A percentile compares a stretch with the other conserved stretches of the same genome.
Evolutionary conservation across 345 rosid species (phyloP).

Genomic region (Salix purpurea): DNA sequence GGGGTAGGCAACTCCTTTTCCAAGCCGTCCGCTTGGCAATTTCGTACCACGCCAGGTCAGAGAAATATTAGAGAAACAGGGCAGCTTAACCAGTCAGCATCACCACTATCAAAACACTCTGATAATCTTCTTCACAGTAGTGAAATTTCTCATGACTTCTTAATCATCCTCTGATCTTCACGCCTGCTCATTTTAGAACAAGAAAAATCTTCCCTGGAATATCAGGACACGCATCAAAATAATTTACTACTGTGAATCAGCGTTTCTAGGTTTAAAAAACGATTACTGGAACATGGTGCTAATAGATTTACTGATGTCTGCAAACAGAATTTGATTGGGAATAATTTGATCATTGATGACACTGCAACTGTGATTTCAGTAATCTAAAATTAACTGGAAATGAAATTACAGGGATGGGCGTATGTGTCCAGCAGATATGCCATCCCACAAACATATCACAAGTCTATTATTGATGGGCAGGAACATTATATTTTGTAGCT

Average conservation of each 20-base stretch:
- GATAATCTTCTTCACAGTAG: too few relatives aligned
- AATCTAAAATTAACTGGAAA: not conserved
- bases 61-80: not conserved
- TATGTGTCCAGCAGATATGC: not conserved
- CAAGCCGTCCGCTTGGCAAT: conserved; percentile 30
- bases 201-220: too few relatives aligned
- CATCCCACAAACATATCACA: not conserved
- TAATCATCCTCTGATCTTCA: too few relatives aligned
- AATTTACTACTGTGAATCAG: too few relatives aligned
- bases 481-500: not conserved
- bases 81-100: too few relatives aligned
- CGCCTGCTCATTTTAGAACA: too few relatives aligned
- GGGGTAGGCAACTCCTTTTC: conserved; percentile 29
- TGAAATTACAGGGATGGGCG: not conserved
- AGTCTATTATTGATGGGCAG: not conserved
- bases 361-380: not conserved
- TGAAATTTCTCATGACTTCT: too few relatives aligned
- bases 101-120: too few relatives aligned
- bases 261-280: too few relatives aligned
- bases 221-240: too few relatives aligned
- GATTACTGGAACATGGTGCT: too few relatives aligned
- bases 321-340: not conserved
- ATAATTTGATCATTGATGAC: not conserved
- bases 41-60: not conserved
- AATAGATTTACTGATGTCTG: too few relatives aligned